A percentile compares a stretch with the other conserved stretches of the same genome.
These are phyloP conservation scores for Penicillium sp. DNA, from an alignment of 2,329 filamentous ascomycete species.

Conservation along the genomic window DNA sequence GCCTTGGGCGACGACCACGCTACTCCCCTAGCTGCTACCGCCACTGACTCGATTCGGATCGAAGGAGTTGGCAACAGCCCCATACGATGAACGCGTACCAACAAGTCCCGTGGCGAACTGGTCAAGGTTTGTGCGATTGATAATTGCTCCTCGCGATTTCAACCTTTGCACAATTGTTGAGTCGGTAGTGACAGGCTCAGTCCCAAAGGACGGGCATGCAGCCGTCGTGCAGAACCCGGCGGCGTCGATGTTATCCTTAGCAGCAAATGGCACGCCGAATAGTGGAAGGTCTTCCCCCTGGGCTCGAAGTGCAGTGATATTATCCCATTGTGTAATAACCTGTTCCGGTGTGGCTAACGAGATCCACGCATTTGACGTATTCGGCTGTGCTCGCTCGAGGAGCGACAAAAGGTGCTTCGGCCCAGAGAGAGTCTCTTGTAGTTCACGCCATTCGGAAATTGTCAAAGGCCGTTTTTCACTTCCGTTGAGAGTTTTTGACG, in stretches of 20 bases:
- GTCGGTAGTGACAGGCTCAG: constrained; percentile 45
- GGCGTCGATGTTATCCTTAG: constrained; percentile 52
- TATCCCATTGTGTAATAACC: background rate
- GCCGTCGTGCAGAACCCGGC: constrained; percentile 49
- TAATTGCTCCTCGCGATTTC: constrained; percentile 54
- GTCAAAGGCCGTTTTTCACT: background rate
- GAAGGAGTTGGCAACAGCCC: constrained; percentile 1
- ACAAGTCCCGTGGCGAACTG: constrained; percentile 63
- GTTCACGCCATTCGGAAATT: background rate
- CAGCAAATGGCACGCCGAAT: constrained; percentile 44
- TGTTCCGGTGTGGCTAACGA: constrained; percentile 5
- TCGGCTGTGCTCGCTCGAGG: background rate
- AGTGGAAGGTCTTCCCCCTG: background rate
- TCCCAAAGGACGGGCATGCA: constrained; percentile 48
- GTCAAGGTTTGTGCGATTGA: constrained; percentile 61
- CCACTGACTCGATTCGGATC: constrained; percentile 55
- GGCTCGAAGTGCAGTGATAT: background rate
- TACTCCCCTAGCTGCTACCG: constrained; percentile 58
- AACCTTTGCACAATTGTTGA: constrained; percentile 46
- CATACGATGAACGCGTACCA: constrained; percentile 23
- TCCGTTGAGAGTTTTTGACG: background rate
- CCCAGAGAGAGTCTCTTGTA: background rate
- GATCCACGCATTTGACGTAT: constrained; percentile 3
- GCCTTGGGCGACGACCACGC: constrained; percentile 54
- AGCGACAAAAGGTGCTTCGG: background rate